Conservation (phyloP, 139 green algal genomes). For the Mesotaenium endlicherianum region DNA sequence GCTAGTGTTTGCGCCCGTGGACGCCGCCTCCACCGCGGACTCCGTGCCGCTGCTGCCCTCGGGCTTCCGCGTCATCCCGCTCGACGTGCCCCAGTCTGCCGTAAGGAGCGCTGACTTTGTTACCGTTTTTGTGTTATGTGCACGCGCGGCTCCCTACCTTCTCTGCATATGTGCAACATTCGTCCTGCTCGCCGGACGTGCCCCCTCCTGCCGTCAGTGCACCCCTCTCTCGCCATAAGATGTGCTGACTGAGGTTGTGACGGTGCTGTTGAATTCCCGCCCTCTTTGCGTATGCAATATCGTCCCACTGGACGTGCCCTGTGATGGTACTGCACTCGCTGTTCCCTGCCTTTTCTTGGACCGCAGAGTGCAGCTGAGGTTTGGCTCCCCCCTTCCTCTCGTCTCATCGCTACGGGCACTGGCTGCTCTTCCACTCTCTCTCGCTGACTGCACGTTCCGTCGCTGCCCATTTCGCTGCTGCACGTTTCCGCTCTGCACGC, state of each 20-base stretch:
- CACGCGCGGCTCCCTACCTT: too few species aligned
- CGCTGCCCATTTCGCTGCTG: background rate
- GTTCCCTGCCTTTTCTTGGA: too few species aligned
- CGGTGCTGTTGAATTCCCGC: too few species aligned
- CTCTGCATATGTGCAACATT: too few species aligned
- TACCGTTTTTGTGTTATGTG: background rate
- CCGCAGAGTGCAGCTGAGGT: too few species aligned
- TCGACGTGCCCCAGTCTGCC: background rate
- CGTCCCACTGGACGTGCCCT: too few species aligned
- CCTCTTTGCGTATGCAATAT: too few species aligned
- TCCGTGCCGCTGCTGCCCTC: slow-evolving; percentile 37
- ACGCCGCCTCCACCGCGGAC: slow-evolving; percentile 37
- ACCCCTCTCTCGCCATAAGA: too few species aligned
- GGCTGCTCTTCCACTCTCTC: background rate
- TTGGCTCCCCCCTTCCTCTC: background rate
- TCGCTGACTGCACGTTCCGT: background rate
- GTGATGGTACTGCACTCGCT: too few species aligned
- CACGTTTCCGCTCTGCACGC: background rate
- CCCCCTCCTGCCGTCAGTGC: too few species aligned
- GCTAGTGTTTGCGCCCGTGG: slow-evolving; percentile 46
- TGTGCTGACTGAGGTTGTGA: too few species aligned
- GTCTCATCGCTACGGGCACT: background rate
- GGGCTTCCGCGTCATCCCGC: slow-evolving; percentile 43
- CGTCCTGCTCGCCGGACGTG: too few species aligned
- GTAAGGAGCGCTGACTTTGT: background rate